Conservation (phyloP, 208 protist species). For the Wallacemonas sp. region DNA sequence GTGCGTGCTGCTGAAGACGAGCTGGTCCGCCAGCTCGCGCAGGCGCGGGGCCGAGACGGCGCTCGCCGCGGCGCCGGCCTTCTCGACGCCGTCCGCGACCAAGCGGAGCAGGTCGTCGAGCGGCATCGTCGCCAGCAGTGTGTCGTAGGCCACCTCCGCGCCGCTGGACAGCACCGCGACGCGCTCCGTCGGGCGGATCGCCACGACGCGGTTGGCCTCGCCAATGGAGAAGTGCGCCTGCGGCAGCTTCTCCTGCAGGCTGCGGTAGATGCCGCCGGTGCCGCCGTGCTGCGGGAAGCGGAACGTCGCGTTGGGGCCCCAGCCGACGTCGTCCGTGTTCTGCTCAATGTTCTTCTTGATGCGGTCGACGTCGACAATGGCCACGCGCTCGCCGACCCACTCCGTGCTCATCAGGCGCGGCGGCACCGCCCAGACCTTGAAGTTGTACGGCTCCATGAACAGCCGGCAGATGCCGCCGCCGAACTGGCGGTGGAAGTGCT, state of each 20-base stretch:
- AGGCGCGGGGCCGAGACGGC: constrained; percentile 22
- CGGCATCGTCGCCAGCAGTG: constrained; percentile 55
- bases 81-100: constrained; percentile 25
- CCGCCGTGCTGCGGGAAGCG: constrained; percentile 68
- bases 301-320: constrained; percentile 83
- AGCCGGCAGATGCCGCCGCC: constrained; percentile 58
- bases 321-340: constrained; percentile 58
- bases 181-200: constrained; percentile 41
- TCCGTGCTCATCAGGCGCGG: constrained; percentile 57
- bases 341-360: constrained; percentile 55
- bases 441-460: constrained; percentile 86
- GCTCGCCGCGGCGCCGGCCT: not conserved
- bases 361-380: constrained; percentile 56
- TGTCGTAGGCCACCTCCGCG: constrained; percentile 45
- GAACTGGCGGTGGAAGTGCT: constrained; percentile 63
- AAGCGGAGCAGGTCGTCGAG: constrained; percentile 50
- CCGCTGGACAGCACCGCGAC: constrained; percentile 39
- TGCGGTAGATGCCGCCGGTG: constrained; percentile 68
- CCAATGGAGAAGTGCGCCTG: constrained; percentile 35
- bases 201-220: constrained; percentile 24
- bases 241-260: constrained; percentile 43
- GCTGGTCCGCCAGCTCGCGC: constrained; percentile 39
- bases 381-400: constrained; percentile 82
- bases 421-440: constrained; percentile 83
- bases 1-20: constrained; percentile 62